Evolutionary conservation across 2,329 filamentous ascomycete genomes (phyloP), one percentile per base, ranked within the genome.

Genomic region (Leptographium galeiforme): DNA sequence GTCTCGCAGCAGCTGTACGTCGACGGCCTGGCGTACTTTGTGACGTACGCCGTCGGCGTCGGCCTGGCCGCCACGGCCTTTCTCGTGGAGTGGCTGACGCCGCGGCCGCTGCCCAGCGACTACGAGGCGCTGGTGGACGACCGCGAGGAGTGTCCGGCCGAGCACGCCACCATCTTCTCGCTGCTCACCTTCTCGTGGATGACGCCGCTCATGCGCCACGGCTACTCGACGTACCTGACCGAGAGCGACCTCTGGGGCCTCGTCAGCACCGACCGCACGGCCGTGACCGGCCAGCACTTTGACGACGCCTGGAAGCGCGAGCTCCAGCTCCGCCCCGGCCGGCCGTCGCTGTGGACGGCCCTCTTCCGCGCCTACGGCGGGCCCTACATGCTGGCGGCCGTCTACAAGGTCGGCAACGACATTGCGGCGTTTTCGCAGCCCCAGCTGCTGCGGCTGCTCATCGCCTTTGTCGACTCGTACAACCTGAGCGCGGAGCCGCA

Each of bases 201-300:
- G 91, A 97, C 93, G 0, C 90, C 93, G 0, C 72, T 98, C 79
- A 98, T 98, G 93, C 89, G 83, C 64, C 85, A 85, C 64, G 93
- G 93, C 1, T 97, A 98, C 72, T 87, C 85, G 63, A 81, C 90
- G 55, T 98, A 82, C 66, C 74, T 98, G 57, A 95, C 89, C 1
- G 89, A 97, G 66, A 88, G 96, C 58, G 91, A 98, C 67, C 76
- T 98, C 30, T 98, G 94, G 94, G 91, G 89, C 56, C 73, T 98
- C 55, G 81, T 89, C 43, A 84, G 82, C 63, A 73, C 78, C 55
- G 91, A 97, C 64, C 85, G 85, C 38, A 95, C 91, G 12, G 81
- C 81, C 59, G 73, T 76, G 13, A 95, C 91, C 0, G 82, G 85
- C 6, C 70, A 74, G 36, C 71, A 73, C 1, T 87, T 98, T 58